These are phyloP conservation scores for Teunomyces stri DNA, from an alignment of 805 yeast genomes.

Conservation along the genomic window DNA sequence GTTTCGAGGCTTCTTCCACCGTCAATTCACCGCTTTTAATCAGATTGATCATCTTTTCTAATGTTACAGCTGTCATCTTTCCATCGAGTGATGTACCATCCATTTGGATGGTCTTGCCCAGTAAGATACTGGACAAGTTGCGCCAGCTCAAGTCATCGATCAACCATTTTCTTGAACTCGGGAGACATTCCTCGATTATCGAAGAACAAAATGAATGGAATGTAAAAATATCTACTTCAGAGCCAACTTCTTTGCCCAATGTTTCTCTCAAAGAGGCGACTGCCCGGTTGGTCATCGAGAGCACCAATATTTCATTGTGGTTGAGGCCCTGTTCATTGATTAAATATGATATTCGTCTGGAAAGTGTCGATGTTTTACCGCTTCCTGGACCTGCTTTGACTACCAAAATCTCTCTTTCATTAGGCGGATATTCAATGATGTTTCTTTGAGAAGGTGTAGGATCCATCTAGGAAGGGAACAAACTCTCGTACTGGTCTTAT, in stretches of 20 bases:
- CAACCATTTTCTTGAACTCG: conserved; percentile 23
- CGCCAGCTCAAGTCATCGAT: conserved; percentile 58
- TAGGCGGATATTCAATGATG: conserved; percentile 44
- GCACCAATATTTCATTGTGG: conserved; percentile 57
- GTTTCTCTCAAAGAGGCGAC: conserved; percentile 47
- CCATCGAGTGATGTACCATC: conserved; percentile 23
- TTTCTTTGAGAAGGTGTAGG: conserved; percentile 36
- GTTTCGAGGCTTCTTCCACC: conserved; percentile 21
- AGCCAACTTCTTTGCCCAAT: conserved; percentile 32
- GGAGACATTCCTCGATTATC: conserved; percentile 40
- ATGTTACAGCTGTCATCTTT: conserved; percentile 17
- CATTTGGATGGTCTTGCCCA: conserved; percentile 33
- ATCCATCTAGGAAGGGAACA: no score
- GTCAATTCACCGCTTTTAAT: conserved; percentile 22
- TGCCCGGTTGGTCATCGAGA: conserved; percentile 69
- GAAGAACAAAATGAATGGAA: conserved; percentile 63
- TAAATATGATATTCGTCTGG: conserved; percentile 50
- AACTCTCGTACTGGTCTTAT: no score
- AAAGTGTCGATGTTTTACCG: conserved; percentile 65
- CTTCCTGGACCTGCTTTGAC: conserved; percentile 73
- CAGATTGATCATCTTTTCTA: conserved; percentile 23
- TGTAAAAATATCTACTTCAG: conserved; percentile 45
- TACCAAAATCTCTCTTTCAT: conserved; percentile 41
- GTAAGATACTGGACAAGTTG: conserved; percentile 29
- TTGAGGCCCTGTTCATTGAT: conserved; percentile 32